Base-by-base conservation (phyloP, 2,329 filamentous ascomycete genomes). In the Dothistroma septosporum region DNA sequence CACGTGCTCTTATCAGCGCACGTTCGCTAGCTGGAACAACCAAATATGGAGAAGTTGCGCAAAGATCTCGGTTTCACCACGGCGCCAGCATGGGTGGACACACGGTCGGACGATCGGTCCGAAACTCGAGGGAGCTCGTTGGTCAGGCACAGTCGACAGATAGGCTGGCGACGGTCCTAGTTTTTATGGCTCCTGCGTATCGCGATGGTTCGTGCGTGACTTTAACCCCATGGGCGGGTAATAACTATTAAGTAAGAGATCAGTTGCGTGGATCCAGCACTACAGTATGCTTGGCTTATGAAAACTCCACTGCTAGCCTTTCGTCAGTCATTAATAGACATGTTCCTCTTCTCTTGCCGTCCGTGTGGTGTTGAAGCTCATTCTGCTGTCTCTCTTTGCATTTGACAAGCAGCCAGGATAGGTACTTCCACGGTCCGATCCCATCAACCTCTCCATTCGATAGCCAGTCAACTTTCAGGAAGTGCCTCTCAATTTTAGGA, bases 231-330 rank as follows among this genome's bases (percentile, higher is more conserved):
- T 35, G 50, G 50, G 50, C 50, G 10, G 31, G 50, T 35, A 53
- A 53, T 53, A 32, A 32, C 50, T 53, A 35, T 53, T 35, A 21
- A 53, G 50, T 53, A 53, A 53, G 12, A 53, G 16, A 21, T 53
- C 49, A 35, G 50, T 53, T n/a, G n/a, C 4, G 10, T 8, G 5
- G 22, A 7, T 11, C 28, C 24, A 28, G 24, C 24, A 28, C 24
- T 28, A 28, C 47, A 12, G 28, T 50, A 24, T 32, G 31, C 50
- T 53, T 53, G 24, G 31, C 50, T 22, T n/a, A 4, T 1, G 2
- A 21, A 9, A 35, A 9, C 3, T 19, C 50, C 31, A 12, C 31
- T 21, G 24, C 24, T 0, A 53, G 19, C 11, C 50, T 2, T 33
- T 35, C 50, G 50, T 19, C 24, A 32, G 16, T n/a, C 31, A 53